phyloP scores from a whole-genome alignment of 805 yeast genomes.

The Kuraishia molischiana region DNA sequence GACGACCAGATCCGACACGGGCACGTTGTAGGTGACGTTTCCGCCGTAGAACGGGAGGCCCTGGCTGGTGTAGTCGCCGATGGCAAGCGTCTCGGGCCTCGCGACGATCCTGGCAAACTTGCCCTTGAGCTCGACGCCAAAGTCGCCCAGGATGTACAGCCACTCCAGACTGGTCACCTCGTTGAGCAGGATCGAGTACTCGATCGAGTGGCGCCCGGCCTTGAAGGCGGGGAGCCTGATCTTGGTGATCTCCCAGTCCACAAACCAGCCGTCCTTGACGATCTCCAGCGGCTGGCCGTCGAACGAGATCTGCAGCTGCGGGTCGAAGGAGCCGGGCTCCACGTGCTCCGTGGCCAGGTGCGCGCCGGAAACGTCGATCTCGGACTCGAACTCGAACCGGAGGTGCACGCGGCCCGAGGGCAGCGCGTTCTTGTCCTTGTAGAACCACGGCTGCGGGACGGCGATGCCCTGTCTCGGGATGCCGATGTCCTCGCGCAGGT shows the following conservation, averaged over 20 bases:
- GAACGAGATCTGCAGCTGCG: not conserved
- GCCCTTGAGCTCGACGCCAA: slow-evolving; percentile 5
- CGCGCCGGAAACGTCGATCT: slow-evolving; percentile 1
- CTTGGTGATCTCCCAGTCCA: slow-evolving; percentile 3
- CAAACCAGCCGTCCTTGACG: not conserved
- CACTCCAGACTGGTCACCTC: slow-evolving; percentile 5
- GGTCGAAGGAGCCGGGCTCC: not conserved
- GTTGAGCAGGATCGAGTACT: slow-evolving; percentile 5
- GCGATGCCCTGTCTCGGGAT: slow-evolving; percentile 2
- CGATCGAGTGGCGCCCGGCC: slow-evolving; percentile 5
- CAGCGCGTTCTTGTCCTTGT: slow-evolving; percentile 2
- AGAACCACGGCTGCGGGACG: slow-evolving; percentile 4
- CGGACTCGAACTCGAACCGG: not conserved
- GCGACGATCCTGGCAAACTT: slow-evolving; percentile 3
- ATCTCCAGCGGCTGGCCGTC: not conserved
- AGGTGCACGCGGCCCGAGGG: slow-evolving; percentile 1
- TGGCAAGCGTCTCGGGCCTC: slow-evolving; percentile 2
- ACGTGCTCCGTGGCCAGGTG: not conserved
- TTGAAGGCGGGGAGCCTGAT: slow-evolving; percentile 5
- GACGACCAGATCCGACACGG: slow-evolving; percentile 2
- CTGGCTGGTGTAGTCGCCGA: slow-evolving; percentile 6
- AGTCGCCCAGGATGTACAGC: slow-evolving; percentile 6
- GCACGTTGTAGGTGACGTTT: slow-evolving; percentile 4
- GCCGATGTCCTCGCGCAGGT: slow-evolving; percentile 1
- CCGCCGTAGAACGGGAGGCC: slow-evolving; percentile 8